Conservation (phyloP, 2,329 filamentous ascomycete species). For the Apiospora hydei region DNA sequence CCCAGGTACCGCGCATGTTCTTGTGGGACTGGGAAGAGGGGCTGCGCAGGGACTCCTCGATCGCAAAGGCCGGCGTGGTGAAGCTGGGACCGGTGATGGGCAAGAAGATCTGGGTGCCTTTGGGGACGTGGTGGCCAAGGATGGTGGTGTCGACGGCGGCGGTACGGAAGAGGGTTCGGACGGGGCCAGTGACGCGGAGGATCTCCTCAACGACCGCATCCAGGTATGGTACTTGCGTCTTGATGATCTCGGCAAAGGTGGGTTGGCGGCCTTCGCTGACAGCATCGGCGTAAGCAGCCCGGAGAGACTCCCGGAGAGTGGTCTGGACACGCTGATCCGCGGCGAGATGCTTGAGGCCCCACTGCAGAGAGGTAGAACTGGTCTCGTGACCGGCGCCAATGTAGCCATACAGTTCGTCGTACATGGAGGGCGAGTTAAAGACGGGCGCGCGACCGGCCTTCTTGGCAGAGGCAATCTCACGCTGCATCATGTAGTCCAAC, state of each 20-base stretch:
- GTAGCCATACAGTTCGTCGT: slow-evolving; percentile 28
- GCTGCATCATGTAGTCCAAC: slow-evolving; percentile 31
- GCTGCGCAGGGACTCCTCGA: slow-evolving; percentile 28
- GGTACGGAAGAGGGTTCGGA: slow-evolving; percentile 19
- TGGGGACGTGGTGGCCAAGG: slow-evolving; percentile 25
- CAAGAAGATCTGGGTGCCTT: slow-evolving; percentile 25
- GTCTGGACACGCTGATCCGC: slow-evolving; percentile 25
- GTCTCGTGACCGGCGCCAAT: slow-evolving; percentile 27
- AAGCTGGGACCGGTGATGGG: slow-evolving; percentile 18
- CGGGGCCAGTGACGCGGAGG: slow-evolving; percentile 26
- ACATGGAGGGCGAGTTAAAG: slow-evolving; percentile 28
- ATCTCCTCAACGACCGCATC: slow-evolving; percentile 29
- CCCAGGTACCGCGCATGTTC: slow-evolving; percentile 25
- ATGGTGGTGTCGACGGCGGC: slow-evolving; percentile 24
- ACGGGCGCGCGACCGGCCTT: slow-evolving; percentile 29
- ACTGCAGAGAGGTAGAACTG: slow-evolving; percentile 25
- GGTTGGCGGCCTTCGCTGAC: slow-evolving; percentile 24
- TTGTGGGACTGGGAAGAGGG: slow-evolving; percentile 26
- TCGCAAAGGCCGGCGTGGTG: slow-evolving; percentile 15
- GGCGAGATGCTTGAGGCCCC: slow-evolving; percentile 28
- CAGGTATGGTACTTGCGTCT: slow-evolving; percentile 27
- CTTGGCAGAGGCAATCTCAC: slow-evolving; percentile 28
- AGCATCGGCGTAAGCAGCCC: slow-evolving; percentile 22
- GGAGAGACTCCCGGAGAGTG: slow-evolving; percentile 24
- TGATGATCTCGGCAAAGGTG: slow-evolving; percentile 26